phyloP scores from a whole-genome alignment of 2,329 filamentous ascomycete species.

The Exophiala viscosa region DNA sequence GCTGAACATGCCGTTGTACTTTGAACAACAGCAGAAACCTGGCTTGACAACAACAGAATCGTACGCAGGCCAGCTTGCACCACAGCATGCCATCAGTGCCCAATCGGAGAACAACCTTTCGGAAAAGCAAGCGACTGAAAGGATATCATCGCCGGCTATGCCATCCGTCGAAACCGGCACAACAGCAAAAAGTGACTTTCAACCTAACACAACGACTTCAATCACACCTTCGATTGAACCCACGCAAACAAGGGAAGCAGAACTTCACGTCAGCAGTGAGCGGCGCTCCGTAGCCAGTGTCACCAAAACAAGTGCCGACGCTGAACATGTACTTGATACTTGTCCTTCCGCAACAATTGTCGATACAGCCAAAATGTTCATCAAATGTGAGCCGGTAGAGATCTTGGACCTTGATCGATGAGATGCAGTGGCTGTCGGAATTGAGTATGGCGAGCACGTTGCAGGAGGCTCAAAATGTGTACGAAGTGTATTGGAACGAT shows the following conservation, averaged over 20 bases:
- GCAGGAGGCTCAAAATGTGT: too few species aligned
- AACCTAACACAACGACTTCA: background rate
- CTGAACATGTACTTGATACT: slow-evolving; percentile 1
- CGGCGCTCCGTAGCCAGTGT: background rate
- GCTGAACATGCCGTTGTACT: slow-evolving; percentile 19
- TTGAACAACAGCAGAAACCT: background rate
- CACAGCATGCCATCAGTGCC: background rate
- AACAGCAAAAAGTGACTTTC: background rate
- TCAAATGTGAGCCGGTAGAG: background rate
- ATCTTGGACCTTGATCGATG: background rate
- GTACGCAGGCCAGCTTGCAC: background rate
- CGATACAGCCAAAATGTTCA: background rate
- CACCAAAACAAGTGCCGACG: slow-evolving; percentile 3
- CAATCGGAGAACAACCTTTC: background rate
- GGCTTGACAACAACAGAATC: background rate
- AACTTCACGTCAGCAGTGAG: background rate
- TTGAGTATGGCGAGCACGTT: too few species aligned
- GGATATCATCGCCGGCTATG: background rate
- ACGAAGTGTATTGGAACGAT: too few species aligned
- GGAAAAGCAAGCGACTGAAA: background rate
- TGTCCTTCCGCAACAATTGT: background rate
- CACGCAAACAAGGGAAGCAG: background rate
- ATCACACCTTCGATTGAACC: background rate
- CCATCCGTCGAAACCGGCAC: background rate
- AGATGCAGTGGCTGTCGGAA: background rate